Evolutionary conservation across 2,329 filamentous ascomycete genomes (phyloP).

Genomic region (Ceratocystis diversiconidia): DNA sequence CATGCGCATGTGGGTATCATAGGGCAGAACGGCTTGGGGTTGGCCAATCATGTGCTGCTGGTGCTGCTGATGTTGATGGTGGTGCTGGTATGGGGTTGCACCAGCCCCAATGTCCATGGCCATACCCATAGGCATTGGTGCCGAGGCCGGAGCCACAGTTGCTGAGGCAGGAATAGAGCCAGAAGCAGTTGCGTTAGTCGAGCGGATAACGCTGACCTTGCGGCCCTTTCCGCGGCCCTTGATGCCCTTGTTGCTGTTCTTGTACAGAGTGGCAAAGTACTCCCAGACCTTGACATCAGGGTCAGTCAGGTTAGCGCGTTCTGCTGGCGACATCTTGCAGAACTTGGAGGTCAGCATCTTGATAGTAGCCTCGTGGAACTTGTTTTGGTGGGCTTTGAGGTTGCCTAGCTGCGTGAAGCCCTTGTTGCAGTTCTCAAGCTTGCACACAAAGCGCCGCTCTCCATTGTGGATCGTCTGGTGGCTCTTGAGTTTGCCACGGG

Average conservation of each 20-base stretch:
- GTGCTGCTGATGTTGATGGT: not conserved
- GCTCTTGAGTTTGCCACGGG: conserved; percentile 71
- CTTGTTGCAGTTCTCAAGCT: conserved; percentile 71
- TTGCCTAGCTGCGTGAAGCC: conserved; percentile 83
- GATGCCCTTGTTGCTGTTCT: conserved; percentile 96
- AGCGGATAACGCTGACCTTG: conserved; percentile 35
- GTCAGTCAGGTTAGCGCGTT: conserved; percentile 42
- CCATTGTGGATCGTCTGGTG: conserved; percentile 70
- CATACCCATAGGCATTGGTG: not conserved
- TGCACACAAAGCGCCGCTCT: conserved; percentile 67
- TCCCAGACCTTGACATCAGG: conserved; percentile 63
- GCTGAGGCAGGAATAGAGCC: not conserved
- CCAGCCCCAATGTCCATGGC: not conserved
- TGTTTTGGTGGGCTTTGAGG: conserved; percentile 91
- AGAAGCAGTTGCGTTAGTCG: conserved; percentile 2
- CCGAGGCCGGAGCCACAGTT: not conserved
- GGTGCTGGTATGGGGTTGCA: not conserved
- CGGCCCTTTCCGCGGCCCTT: conserved; percentile 85
- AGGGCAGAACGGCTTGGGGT: not conserved
- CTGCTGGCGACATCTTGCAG: conserved; percentile 44
- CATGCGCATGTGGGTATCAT: conserved; percentile 9
- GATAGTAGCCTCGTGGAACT: conserved; percentile 70
- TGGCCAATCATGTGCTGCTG: not conserved
- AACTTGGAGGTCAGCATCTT: conserved; percentile 57
- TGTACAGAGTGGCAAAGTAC: conserved; percentile 81